Evolutionary conservation across 1,284 basidiomycete species (phyloP), one percentile per base, ranked within the genome.

Genomic region (Moesziomyces globuligerus): DNA sequence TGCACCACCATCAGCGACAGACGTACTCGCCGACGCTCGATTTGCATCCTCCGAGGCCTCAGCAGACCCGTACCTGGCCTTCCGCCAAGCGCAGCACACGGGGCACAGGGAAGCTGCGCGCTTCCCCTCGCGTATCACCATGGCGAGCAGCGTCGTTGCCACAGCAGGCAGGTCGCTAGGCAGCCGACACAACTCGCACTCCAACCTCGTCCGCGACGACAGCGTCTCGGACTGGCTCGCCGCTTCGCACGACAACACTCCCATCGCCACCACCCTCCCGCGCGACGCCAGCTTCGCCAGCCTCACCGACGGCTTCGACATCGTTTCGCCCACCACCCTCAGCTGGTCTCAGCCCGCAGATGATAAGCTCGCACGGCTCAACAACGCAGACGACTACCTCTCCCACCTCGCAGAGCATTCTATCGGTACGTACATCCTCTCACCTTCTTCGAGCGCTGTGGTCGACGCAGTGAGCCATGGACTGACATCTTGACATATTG

Each of bases 181-280:
- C 28, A 71, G 61, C 51, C 68, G 68, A 20, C 68, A 71, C 51
- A 66, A 61, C 29, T 66, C 68, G 13, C 50, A 61, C 53, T 54
- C 45, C 54, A 71, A 53, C 28, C 68, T 71, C 46, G 48, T 70
- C 28, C n/a, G 42, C 13, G 60, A 57, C 18, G 61, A 71, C 44
- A 66, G 39, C 44, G 49, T 71, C 18, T 43, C 48, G 10, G 68
- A 71, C 15, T 71, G 68, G 68, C 44, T 71, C 44, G 24, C 53
- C 18, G 41, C 34, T 13, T 55, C 51, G 4, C 46, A 51, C 34
- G 52, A 64, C 58, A 51, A 66, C 40, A 66, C 68, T 3, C 60
- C 66, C 5, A 70, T 42, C 24, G 52, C 60, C 32, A 46, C 41
- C 21, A 26, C 34, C 18, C 24, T 70, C 17, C 36, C 23, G 9